Evolutionary conservation across 2,329 filamentous ascomycete species (phyloP).

Genomic region (Cytospora paraplurivora): DNA sequence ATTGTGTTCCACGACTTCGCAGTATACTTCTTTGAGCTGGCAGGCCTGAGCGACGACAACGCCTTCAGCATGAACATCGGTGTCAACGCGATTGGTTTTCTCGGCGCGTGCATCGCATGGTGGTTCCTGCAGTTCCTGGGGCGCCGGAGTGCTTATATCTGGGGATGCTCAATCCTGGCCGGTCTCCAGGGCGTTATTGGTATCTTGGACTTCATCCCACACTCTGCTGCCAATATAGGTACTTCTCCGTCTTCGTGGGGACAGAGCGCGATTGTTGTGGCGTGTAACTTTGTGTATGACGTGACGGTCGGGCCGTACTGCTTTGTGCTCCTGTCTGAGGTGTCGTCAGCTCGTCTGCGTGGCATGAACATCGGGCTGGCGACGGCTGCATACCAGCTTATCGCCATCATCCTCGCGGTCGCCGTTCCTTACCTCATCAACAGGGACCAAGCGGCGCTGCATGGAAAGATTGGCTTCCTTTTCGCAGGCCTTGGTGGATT

Average conservation of each 20-base stretch:
- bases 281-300: conserved; percentile 33
- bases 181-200: conserved; percentile 42
- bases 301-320: conserved; percentile 30
- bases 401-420: conserved; percentile 37
- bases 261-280: conserved; percentile 41
- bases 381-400: conserved; percentile 32
- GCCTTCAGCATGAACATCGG: conserved; percentile 46
- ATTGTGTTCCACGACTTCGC: conserved; percentile 37
- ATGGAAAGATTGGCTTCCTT: conserved; percentile 39
- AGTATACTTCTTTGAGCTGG: conserved; percentile 35
- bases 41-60: conserved; percentile 35
- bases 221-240: conserved; percentile 36
- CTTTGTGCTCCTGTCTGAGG: conserved; percentile 29
- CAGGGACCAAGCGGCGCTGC: conserved; percentile 37
- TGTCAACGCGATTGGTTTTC: conserved; percentile 44
- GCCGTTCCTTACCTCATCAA: conserved; percentile 42
- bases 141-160: conserved; percentile 43
- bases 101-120: conserved; percentile 47
- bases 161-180: conserved; percentile 39
- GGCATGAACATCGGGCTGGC: conserved; percentile 32
- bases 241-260: conserved; percentile 37
- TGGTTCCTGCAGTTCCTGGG: conserved; percentile 41
- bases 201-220: conserved; percentile 40
- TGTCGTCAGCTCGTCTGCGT: conserved; percentile 29
- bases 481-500: conserved; percentile 34